Evolutionary conservation across 2,329 filamentous ascomycete genomes (phyloP), one percentile per base, ranked within the genome.

Genomic region (Botrytis porri): DNA sequence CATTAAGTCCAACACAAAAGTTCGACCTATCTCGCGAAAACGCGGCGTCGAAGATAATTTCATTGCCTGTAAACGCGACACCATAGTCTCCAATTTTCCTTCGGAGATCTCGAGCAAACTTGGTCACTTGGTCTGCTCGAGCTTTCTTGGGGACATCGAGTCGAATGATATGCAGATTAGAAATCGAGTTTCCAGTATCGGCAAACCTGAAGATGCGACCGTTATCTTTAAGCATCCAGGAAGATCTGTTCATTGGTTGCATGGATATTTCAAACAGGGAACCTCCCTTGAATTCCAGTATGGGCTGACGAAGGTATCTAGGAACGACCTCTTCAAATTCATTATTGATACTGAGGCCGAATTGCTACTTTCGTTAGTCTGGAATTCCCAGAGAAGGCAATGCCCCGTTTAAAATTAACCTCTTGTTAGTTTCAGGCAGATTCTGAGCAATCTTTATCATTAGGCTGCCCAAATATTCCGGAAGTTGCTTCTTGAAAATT

Each of bases 61-160:
- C 60, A 41, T 10, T 14, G 3, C n/a, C 4, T 18, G 25, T 10
- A 16, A 62, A 1, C 3, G 5, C 20, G 35, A 62, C n/a, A 41
- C 60, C 60, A 62, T 39, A 62, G 25, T 3, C 7, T 41, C 9
- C 0, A 29, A 62, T 62, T n/a, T 9, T 62, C 0, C 3, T 29
- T 8, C 4, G 10, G 7, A 62, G 37, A 14, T 39, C 37, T 41
- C 1, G 6, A 14, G 60, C 35, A 12, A 62, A 29, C 1, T 62
- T n/a, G n/a, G 2, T 1, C 25, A 62, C 60, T n/a, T 60, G 0
- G 9, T 18, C 6, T 1, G 0, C 4, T 12, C 10, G 2, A 41
- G 25, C 25, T 29, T 62, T 41, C 3, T 62, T 1, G 12, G 2
- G 1, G 8, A 1, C 1, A 3, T 29, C 1, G 14, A 63, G 61